phyloP scores from a whole-genome alignment of 148 eudicot genomes.

The Cornus florida region DNA sequence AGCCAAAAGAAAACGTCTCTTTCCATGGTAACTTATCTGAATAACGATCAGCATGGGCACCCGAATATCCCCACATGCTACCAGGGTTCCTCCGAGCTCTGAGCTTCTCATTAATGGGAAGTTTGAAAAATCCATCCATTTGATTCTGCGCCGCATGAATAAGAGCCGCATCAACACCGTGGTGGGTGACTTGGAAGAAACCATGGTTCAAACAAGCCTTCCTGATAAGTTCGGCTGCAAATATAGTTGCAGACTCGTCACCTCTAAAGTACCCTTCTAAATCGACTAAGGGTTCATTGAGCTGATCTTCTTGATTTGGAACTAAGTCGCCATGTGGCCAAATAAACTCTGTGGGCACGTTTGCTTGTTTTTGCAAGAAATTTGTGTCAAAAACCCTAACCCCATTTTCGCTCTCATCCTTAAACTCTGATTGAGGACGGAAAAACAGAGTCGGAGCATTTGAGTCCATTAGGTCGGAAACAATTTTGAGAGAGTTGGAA shows the following conservation, averaged over 20 bases:
- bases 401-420: slow-evolving; percentile 20
- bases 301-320: slow-evolving; percentile 2
- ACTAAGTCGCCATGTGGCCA: slow-evolving; percentile 22
- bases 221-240: slow-evolving; percentile 21
- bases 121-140: slow-evolving; percentile 26
- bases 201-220: slow-evolving; percentile 42
- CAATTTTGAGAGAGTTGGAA: background rate
- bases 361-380: slow-evolving; percentile 25
- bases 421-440: background rate
- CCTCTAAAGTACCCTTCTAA: slow-evolving; percentile 31
- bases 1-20: slow-evolving; percentile 41
- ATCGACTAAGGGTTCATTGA: slow-evolving; percentile 41
- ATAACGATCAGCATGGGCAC: slow-evolving; percentile 45
- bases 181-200: slow-evolving; percentile 46
- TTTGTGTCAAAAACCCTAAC: slow-evolving; percentile 23
- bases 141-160: slow-evolving; percentile 28
- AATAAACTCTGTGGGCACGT: slow-evolving; percentile 33
- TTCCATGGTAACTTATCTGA: slow-evolving; percentile 37
- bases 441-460: background rate
- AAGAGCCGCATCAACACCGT: slow-evolving; percentile 28
- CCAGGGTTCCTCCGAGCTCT: slow-evolving; percentile 31
- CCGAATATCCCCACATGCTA: slow-evolving; percentile 42
- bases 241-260: slow-evolving; percentile 25
- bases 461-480: background rate
- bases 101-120: slow-evolving; percentile 28